Percentiles rank a stretch among this genome's conserved stretches.
These are phyloP conservation scores for Chrysanthemum seticuspe DNA, from an alignment of 129 eudicot genomes.

Conservation along the genomic window DNA sequence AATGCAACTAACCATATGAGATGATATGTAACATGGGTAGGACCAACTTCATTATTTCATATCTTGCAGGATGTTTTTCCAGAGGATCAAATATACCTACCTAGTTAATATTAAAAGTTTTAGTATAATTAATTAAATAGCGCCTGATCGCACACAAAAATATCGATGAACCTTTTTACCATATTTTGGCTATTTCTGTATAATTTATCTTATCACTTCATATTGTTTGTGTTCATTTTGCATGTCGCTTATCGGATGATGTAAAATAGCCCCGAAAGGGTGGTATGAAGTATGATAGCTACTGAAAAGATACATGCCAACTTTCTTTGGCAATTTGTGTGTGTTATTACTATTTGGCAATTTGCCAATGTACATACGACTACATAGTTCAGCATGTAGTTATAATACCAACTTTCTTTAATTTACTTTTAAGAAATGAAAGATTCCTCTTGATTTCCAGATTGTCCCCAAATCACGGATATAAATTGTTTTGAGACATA, in stretches of 20 bases:
- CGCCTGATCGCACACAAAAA: too few species aligned
- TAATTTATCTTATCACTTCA: too few species aligned
- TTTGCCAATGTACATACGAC: neutral
- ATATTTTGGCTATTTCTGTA: too few species aligned
- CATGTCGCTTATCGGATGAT: too few species aligned
- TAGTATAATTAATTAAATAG: too few species aligned
- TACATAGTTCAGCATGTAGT: neutral
- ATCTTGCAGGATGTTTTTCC: neutral
- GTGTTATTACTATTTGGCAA: neutral
- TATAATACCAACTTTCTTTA: neutral
- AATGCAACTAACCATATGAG: neutral
- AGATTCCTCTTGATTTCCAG: too few species aligned
- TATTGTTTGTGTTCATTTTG: too few species aligned
- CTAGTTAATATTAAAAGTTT: neutral
- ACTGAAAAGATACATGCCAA: neutral
- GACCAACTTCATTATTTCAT: constrained; percentile 2
- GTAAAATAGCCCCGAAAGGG: neutral
- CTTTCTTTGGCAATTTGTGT: too few species aligned
- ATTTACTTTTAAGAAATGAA: too few species aligned
- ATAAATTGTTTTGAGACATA: too few species aligned
- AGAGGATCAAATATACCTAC: neutral
- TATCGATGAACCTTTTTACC: too few species aligned
- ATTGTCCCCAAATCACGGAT: too few species aligned
- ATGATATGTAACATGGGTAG: constrained; percentile 26
- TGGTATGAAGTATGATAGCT: neutral